A percentile compares a stretch with the other conserved stretches of the same genome.
Conservation (phyloP, 2,329 filamentous ascomycete species). For the Xylariaceae sp. region DNA sequence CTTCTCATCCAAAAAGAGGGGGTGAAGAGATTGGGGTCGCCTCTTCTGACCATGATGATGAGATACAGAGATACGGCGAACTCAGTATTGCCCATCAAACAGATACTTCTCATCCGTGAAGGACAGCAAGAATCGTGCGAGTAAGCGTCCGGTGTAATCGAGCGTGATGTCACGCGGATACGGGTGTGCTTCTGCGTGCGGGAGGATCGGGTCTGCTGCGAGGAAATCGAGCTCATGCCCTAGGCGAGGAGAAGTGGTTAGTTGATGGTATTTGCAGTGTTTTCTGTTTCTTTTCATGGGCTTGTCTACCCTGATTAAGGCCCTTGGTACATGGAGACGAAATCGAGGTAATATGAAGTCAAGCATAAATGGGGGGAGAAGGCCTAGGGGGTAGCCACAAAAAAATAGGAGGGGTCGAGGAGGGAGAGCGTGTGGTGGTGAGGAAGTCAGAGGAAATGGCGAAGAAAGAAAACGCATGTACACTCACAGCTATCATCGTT, state of each 20-base stretch:
- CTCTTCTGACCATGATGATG: background rate
- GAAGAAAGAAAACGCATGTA: background rate
- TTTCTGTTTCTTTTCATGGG: background rate
- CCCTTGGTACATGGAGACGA: no score
- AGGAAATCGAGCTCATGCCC: slow-evolving; percentile 53
- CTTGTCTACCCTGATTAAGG: no score
- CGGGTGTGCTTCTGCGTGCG: slow-evolving; percentile 53
- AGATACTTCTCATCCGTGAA: slow-evolving; percentile 59
- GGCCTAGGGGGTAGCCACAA: no score
- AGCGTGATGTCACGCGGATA: slow-evolving; percentile 56
- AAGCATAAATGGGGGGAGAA: no score
- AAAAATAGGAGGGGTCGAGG: no score
- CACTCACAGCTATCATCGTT: slow-evolving; percentile 54
- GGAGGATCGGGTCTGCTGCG: slow-evolving; percentile 54
- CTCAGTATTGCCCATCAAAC: slow-evolving; percentile 48
- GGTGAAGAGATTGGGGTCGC: background rate
- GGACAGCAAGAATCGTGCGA: slow-evolving; percentile 61
- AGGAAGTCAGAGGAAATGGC: background rate
- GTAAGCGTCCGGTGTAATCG: slow-evolving; percentile 60
- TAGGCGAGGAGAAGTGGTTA: slow-evolving; percentile 22
- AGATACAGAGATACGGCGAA: background rate
- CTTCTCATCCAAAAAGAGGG: background rate
- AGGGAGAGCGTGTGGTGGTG: no score
- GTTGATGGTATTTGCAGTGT: background rate
- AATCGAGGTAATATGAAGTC: no score